A percentile compares a stretch with the other conserved stretches of the same genome.
Evolutionary conservation across 495 filamentous ascomycete genomes (phyloP).

Genomic region (Penicillium verhagenii): DNA sequence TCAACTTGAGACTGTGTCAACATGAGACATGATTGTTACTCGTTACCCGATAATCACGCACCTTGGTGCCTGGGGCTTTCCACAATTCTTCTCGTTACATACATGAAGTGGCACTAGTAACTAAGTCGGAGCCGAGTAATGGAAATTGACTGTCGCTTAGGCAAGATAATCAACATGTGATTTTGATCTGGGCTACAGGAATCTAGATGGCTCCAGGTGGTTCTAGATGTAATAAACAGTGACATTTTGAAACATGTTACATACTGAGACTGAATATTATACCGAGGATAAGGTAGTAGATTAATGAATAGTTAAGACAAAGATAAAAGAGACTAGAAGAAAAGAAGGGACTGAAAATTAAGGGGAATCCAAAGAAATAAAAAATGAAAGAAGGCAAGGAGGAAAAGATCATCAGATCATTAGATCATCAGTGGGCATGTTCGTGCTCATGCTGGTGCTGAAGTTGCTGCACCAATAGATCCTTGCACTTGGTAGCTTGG

Average conservation of each 20-base stretch:
- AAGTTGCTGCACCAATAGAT: too few species aligned
- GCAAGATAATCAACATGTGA: neutral
- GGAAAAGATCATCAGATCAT: neutral
- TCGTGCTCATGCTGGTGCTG: too few species aligned
- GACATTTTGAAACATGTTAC: neutral
- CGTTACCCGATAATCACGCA: neutral
- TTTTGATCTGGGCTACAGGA: constrained; percentile 12
- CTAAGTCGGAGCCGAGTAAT: too few species aligned
- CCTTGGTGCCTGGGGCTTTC: neutral
- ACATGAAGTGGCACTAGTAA: too few species aligned
- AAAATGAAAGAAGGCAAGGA: neutral
- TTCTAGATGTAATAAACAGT: neutral
- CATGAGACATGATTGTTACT: neutral
- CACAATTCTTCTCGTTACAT: too few species aligned
- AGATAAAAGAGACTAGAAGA: neutral
- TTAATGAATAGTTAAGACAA: neutral
- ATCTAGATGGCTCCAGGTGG: constrained; percentile 15
- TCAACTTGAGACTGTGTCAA: neutral
- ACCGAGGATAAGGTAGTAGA: neutral
- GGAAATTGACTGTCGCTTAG: too few species aligned
- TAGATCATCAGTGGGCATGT: neutral
- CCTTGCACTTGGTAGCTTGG: constrained; percentile 25
- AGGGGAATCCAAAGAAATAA: neutral
- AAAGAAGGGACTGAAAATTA: neutral
- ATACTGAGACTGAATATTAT: neutral